Conservation (phyloP, 2,329 filamentous ascomycete species). For the Sphaceloma murrayae region DNA sequence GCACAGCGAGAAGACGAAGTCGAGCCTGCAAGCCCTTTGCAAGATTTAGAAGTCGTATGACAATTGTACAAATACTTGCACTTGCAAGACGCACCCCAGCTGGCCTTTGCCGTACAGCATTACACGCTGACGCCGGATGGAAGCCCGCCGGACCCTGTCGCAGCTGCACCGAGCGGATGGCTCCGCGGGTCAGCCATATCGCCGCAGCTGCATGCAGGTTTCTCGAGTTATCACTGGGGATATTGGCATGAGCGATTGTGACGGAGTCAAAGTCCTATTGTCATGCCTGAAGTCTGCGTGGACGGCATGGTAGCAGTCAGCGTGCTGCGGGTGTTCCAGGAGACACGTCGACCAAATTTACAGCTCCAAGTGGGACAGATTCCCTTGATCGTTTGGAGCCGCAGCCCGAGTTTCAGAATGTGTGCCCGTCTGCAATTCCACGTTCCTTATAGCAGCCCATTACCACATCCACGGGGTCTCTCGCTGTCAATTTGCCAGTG, state of each 20-base stretch:
- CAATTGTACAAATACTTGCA: too few species aligned
- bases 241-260: too few species aligned
- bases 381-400: constrained; percentile 14
- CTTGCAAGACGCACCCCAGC: too few species aligned
- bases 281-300: too few species aligned
- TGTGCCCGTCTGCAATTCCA: constrained; percentile 13
- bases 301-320: too few species aligned
- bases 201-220: neutral
- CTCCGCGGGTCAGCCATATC: constrained; percentile 3
- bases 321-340: too few species aligned
- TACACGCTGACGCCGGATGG: constrained; percentile 3
- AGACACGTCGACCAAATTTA: constrained; percentile 1
- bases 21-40: constrained; percentile 55
- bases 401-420: constrained; percentile 12
- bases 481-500: constrained; percentile 4
- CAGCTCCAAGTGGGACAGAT: constrained; percentile 6
- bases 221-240: too few species aligned
- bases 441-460: constrained; percentile 11
- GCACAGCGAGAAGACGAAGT: constrained; percentile 59
- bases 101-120: too few species aligned
- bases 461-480: neutral
- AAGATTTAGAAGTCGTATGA: constrained; percentile 44
- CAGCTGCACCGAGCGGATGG: too few species aligned
- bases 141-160: constrained; percentile 10
- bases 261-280: too few species aligned